Percentiles rank a stretch among this genome's conserved stretches.
Conservation (phyloP, 805 yeast species). For the Yamadazyma nakazawae region DNA sequence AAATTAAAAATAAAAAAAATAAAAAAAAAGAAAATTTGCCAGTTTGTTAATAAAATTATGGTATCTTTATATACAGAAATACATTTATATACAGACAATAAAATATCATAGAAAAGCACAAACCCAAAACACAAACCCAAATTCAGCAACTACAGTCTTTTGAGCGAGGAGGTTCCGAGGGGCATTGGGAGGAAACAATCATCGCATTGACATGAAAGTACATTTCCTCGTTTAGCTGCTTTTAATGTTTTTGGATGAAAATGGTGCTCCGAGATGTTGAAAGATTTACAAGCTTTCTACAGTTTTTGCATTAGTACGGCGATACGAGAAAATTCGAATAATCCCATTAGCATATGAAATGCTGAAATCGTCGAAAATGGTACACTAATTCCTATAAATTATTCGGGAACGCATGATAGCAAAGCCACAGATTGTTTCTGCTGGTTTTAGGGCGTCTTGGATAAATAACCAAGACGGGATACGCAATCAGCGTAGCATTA, state of each 20-base stretch:
- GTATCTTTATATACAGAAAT: neutral
- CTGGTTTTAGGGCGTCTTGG: too few species aligned
- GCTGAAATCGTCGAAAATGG: neutral
- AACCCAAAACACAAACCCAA: neutral
- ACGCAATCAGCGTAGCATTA: too few species aligned
- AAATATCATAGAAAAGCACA: neutral
- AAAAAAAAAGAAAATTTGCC: conserved; percentile 1
- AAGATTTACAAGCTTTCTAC: too few species aligned
- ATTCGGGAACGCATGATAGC: too few species aligned
- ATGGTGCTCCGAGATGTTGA: neutral
- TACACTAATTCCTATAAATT: neutral
- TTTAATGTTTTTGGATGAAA: too few species aligned
- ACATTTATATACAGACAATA: neutral
- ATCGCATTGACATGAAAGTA: too few species aligned
- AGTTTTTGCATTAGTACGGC: neutral
- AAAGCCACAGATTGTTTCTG: too few species aligned
- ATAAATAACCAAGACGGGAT: too few species aligned
- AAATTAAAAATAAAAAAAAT: neutral
- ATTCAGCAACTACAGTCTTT: neutral
- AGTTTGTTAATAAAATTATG: neutral
- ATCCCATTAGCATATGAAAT: neutral
- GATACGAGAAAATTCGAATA: neutral
- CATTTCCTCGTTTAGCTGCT: too few species aligned
- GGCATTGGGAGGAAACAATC: neutral
- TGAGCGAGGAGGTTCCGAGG: neutral